Evolutionary conservation across 2,329 filamentous ascomycete species (phyloP).

Genomic region (Xylaria sp.): DNA sequence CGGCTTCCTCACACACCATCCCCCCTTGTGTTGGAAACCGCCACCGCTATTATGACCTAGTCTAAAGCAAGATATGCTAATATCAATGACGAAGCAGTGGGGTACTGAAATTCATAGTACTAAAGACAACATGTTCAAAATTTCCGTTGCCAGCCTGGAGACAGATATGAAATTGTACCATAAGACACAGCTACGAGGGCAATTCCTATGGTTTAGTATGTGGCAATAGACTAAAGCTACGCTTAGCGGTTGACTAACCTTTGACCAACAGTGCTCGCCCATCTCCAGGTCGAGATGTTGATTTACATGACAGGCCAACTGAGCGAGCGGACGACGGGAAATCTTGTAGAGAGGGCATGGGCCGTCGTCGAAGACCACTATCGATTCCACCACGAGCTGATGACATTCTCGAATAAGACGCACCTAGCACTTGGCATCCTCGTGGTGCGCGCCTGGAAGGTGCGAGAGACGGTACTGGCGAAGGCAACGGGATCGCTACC

Average conservation of each 20-base stretch:
- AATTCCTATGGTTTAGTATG: slow-evolving; percentile 66
- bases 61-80: slow-evolving; percentile 21
- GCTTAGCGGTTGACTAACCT: slow-evolving; percentile 27
- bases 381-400: slow-evolving; percentile 61
- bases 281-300: slow-evolving; percentile 68
- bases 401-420: slow-evolving; percentile 59
- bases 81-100: slow-evolving; percentile 49
- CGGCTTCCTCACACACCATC: neutral
- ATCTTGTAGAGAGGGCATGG: slow-evolving; percentile 67
- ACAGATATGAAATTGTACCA: slow-evolving; percentile 59
- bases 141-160: slow-evolving; percentile 62
- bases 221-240: slow-evolving; percentile 32
- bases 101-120: slow-evolving; percentile 61
- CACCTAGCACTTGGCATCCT: slow-evolving; percentile 60
- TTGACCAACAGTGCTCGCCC: slow-evolving; percentile 47
- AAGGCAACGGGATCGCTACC: slow-evolving; percentile 52
- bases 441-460: slow-evolving; percentile 64
- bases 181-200: slow-evolving; percentile 55
- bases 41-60: neutral
- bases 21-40: neutral
- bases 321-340: slow-evolving; percentile 60
- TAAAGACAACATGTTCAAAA: slow-evolving; percentile 67
- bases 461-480: slow-evolving; percentile 57
- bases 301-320: slow-evolving; percentile 66
- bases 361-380: slow-evolving; percentile 59